Base-by-base conservation (phyloP, 345 rosid species). In the Eucalyptus sideroxylon region DNA sequence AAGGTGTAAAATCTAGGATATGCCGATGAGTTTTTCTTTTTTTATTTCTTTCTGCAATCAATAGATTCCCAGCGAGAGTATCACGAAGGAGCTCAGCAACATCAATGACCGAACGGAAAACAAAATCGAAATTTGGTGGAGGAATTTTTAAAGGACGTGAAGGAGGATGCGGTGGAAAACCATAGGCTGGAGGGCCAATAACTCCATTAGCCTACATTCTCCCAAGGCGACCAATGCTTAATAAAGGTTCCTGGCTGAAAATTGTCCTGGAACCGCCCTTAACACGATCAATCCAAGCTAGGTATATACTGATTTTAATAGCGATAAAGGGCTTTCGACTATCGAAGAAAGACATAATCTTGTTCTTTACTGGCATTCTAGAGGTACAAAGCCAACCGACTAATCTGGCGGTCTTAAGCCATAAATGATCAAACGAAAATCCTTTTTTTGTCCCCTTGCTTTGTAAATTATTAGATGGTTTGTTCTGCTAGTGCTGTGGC, bases 101-200 rank as follows among this genome's bases (percentile, higher is more conserved):
- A 87, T 23, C 37, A 83, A n/a, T 23, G 62, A 45, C 80, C 86
- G 86, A 49, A 89, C 86, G 34, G 88, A 45, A 45, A 45, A 45
- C 47, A 45, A 45, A 9, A 9, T 45, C 9, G 93, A 91, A 50
- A 86, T 9, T 26, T 88, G 26, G 91, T 90, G 50, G 55, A 3
- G 56, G 40, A 34, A 47, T 91, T 88, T 53, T n/a, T 88, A 27
- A 86, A 86, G 40, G 90, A 91, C 40, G 88, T 72, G 26, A 90
- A 90, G 89, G 88, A 85, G 47, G 89, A 31, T 26, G 62, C 27
- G 37, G 27, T 40, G 50, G 91, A 90, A 67, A 69, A 65, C 44
- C n/a, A 88, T 86, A 72, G 89, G 87, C 31, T 55, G 91, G 92
- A 91, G 90, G 16, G 80, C 42, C 80, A 67, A 15, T 27, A 37